These are phyloP conservation scores for Clonostachys byssicola DNA, from an alignment of 2,329 filamentous ascomycete genomes.

Conservation along the genomic window DNA sequence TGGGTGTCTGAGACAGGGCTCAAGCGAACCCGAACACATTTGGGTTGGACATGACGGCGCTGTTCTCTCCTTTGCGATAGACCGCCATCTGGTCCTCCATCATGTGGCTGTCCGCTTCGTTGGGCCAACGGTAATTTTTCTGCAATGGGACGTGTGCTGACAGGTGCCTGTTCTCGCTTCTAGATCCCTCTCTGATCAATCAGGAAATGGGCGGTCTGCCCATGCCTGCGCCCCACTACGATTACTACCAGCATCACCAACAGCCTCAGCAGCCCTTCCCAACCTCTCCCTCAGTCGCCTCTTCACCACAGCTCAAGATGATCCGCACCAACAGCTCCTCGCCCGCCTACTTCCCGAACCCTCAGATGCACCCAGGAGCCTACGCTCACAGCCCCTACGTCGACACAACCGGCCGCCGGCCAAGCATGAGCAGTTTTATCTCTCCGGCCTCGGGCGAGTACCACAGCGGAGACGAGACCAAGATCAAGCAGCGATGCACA, in stretches of 20 bases:
- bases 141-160: constrained; percentile 22
- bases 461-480: constrained; percentile 58
- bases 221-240: constrained; percentile 41
- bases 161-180: constrained; percentile 14
- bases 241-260: constrained; percentile 34
- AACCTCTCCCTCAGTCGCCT: constrained; percentile 57
- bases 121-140: constrained; percentile 2
- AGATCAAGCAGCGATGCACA: constrained; percentile 71
- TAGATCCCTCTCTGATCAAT: constrained; percentile 55
- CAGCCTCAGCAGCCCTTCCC: constrained; percentile 49
- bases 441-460: constrained; percentile 57
- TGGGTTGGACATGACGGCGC: too few species aligned
- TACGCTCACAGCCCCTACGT: constrained; percentile 51
- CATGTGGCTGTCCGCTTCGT: constrained; percentile 4
- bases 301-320: constrained; percentile 41
- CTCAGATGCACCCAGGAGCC: too few species aligned
- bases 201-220: constrained; percentile 45
- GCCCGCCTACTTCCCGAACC: constrained; percentile 34
- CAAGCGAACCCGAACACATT: too few species aligned
- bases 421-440: constrained; percentile 66
- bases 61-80: too few species aligned
- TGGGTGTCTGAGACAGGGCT: too few species aligned
- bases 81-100: too few species aligned
- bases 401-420: constrained; percentile 47
- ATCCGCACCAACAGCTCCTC: constrained; percentile 56